Evolutionary conservation across 768 basidiomycete species (phyloP).

Genomic region (Chalciporus sphaerocephalus): DNA sequence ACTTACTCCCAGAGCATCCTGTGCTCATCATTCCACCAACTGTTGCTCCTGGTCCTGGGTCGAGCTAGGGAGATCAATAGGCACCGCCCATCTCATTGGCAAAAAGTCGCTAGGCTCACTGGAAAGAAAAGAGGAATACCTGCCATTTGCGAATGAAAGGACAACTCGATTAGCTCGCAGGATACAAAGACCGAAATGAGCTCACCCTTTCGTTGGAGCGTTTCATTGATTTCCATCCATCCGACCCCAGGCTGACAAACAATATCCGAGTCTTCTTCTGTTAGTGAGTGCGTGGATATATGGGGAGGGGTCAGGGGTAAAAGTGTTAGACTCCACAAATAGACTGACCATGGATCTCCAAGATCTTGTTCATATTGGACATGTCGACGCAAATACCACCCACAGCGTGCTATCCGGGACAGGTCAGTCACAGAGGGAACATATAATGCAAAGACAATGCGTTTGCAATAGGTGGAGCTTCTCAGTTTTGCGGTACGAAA

Average conservation of each 20-base stretch:
- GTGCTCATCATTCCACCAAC: conserved; percentile 86
- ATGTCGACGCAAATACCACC: conserved; percentile 82
- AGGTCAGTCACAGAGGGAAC: conserved; percentile 6
- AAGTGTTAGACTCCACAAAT: neutral
- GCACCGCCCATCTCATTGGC: neutral
- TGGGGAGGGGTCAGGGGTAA: neutral
- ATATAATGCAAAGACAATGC: too few species aligned
- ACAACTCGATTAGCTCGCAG: neutral
- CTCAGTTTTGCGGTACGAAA: too few species aligned
- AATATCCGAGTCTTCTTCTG: conserved; percentile 67
- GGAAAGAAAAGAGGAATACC: conserved; percentile 83
- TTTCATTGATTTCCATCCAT: conserved; percentile 73
- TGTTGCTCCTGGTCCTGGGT: conserved; percentile 75
- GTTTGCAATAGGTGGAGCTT: too few species aligned
- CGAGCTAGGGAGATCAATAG: conserved; percentile 43
- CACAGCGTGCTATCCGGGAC: conserved; percentile 10
- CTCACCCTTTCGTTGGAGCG: conserved; percentile 55
- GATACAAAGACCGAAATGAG: neutral
- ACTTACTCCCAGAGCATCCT: conserved; percentile 77
- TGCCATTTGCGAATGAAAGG: conserved; percentile 13
- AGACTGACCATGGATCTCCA: conserved; percentile 63
- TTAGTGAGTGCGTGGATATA: too few species aligned
- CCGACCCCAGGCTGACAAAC: conserved; percentile 70
- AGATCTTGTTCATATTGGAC: conserved; percentile 71
- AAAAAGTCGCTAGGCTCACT: conserved; percentile 34